These are phyloP conservation scores for Podaxis rugospora DNA, from an alignment of 768 basidiomycete species.

Conservation along the genomic window DNA sequence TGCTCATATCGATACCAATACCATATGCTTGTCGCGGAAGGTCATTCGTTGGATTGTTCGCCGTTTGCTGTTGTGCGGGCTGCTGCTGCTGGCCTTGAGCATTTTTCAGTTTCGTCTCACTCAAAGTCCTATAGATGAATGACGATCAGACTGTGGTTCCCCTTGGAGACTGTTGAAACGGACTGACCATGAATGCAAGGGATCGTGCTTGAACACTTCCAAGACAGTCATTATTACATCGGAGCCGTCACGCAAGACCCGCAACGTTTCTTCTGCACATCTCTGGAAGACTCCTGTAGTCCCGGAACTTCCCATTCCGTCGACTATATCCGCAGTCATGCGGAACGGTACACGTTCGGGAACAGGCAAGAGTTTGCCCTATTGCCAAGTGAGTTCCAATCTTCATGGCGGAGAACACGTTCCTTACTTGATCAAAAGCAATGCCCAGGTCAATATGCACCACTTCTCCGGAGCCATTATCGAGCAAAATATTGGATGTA, in stretches of 20 bases:
- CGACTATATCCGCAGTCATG: constrained; percentile 89
- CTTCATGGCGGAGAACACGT: not conserved
- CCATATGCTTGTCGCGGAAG: constrained; percentile 24
- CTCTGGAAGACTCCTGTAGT: constrained; percentile 93
- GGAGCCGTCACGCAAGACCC: constrained; percentile 82
- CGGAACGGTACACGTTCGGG: constrained; percentile 95
- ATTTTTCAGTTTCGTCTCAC: constrained; percentile 61
- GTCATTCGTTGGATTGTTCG: constrained; percentile 17
- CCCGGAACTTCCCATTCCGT: constrained; percentile 88
- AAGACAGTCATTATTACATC: constrained; percentile 91
- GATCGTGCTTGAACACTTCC: constrained; percentile 96
- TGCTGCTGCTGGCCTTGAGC: constrained; percentile 48
- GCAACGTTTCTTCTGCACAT: constrained; percentile 91
- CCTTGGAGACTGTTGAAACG: not conserved
- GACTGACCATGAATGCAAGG: constrained; percentile 83
- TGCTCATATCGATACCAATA: constrained; percentile 59
- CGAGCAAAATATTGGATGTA: constrained; percentile 86
- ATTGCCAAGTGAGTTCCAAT: constrained; percentile 4
- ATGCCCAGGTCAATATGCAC: constrained; percentile 97
- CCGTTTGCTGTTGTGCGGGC: constrained; percentile 21
- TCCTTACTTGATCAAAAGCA: constrained; percentile 85
- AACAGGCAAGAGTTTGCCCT: constrained; percentile 77
- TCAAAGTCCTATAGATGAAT: constrained; percentile 58
- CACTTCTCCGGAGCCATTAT: constrained; percentile 77
- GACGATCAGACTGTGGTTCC: not conserved